Evolutionary conservation across 768 basidiomycete species (phyloP).

Genomic region (Pisolithus sp.): DNA sequence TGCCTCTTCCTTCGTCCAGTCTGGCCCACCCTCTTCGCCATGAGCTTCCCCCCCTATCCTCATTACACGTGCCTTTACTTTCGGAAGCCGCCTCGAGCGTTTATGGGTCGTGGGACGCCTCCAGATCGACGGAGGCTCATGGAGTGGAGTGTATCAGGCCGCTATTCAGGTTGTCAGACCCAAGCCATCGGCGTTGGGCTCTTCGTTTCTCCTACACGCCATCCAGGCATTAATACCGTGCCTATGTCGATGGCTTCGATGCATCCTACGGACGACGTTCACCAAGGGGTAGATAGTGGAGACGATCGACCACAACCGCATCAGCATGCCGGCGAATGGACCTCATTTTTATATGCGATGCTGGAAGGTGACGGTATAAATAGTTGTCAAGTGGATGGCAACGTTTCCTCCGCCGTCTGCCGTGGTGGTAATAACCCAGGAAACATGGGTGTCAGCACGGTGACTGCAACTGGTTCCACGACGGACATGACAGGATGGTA

Average conservation of each 20-base stretch:
- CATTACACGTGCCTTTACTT: slow-evolving; percentile 25
- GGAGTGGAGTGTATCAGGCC: slow-evolving; percentile 24
- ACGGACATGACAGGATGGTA: slow-evolving; percentile 21
- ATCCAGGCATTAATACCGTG: slow-evolving; percentile 5
- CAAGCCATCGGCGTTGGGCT: neutral
- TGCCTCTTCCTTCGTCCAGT: slow-evolving; percentile 3
- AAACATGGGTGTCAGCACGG: slow-evolving; percentile 3
- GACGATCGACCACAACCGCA: slow-evolving; percentile 2
- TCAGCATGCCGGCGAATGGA: slow-evolving; percentile 24
- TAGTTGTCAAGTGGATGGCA: neutral
- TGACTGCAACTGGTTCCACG: neutral
- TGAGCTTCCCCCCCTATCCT: slow-evolving; percentile 21
- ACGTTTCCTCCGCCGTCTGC: neutral
- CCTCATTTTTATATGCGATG: slow-evolving; percentile 28
- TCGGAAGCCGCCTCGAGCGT: slow-evolving; percentile 29
- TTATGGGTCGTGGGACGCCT: slow-evolving; percentile 30
- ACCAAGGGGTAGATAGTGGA: neutral
- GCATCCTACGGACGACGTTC: neutral
- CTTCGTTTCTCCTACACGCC: slow-evolving; percentile 2
- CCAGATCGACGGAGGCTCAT: slow-evolving; percentile 23
- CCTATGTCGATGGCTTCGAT: slow-evolving; percentile 16
- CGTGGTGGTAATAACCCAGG: neutral
- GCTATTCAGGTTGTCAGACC: slow-evolving; percentile 2
- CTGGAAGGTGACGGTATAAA: slow-evolving; percentile 25
- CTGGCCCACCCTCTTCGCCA: slow-evolving; percentile 4